Conservation (phyloP, 1,284 basidiomycete species). For the Trichosporon ovoides region DNA sequence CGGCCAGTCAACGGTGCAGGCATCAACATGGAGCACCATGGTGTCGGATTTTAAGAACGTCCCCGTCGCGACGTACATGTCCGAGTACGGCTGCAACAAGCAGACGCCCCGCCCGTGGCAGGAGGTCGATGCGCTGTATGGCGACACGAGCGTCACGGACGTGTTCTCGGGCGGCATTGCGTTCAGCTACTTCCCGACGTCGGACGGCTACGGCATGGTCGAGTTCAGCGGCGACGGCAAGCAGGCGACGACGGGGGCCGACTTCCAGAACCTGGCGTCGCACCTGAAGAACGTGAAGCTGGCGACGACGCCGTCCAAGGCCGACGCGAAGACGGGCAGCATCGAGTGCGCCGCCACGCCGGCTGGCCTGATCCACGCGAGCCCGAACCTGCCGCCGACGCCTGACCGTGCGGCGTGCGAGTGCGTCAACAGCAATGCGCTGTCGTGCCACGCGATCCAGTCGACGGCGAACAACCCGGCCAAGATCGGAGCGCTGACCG, state of each 20-base stretch:
- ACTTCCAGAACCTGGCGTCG: constrained; percentile 62
- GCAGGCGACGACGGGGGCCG: constrained; percentile 35
- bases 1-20: constrained; percentile 60
- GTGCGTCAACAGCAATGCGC: constrained; percentile 60
- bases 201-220: constrained; percentile 77
- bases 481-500: constrained; percentile 63
- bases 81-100: constrained; percentile 77
- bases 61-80: constrained; percentile 80
- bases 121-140: constrained; percentile 70
- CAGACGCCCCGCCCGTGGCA: constrained; percentile 67
- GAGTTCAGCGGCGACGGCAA: constrained; percentile 55
- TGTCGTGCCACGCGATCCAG: constrained; percentile 68
- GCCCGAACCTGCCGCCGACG: constrained; percentile 69
- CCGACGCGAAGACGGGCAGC: constrained; percentile 56
- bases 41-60: constrained; percentile 52
- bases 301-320: constrained; percentile 61
- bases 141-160: constrained; percentile 60
- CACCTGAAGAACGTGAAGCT: constrained; percentile 59
- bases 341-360: constrained; percentile 63
- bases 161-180: constrained; percentile 85
- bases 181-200: constrained; percentile 68
- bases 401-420: constrained; percentile 72
- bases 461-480: constrained; percentile 60
- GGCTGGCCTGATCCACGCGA: constrained; percentile 57
- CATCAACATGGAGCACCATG: constrained; percentile 52